Percentiles rank a stretch among this genome's conserved stretches.
Evolutionary conservation across 2,329 filamentous ascomycete genomes (phyloP).

Genomic region (Pestalotiopsis sp.): DNA sequence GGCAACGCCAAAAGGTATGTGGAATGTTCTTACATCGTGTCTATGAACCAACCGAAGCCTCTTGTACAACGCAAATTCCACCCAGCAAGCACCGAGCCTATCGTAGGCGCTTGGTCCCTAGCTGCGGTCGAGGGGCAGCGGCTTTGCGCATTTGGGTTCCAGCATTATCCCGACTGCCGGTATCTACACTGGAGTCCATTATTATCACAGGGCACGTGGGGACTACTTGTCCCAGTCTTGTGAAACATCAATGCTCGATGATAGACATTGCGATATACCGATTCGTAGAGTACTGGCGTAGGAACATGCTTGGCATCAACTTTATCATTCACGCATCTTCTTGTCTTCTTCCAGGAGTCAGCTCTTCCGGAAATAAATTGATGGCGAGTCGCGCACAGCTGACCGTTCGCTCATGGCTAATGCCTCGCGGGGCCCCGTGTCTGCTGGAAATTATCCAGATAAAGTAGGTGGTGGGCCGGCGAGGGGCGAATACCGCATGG

Average conservation of each 20-base stretch:
- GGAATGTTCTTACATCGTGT: not conserved
- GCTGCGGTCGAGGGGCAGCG: not conserved
- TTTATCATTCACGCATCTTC: no score
- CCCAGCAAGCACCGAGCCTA: not conserved
- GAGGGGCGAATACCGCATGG: no score
- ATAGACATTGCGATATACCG: no score
- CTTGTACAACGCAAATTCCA: not conserved
- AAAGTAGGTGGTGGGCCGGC: no score
- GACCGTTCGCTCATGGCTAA: not conserved
- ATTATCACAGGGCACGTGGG: no score
- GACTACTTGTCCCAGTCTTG: no score
- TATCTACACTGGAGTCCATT: no score
- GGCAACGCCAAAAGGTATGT: not conserved
- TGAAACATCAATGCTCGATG: no score
- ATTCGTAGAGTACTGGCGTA: no score
- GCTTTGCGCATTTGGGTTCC: not conserved
- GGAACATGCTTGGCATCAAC: no score
- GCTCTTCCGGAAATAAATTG: not conserved
- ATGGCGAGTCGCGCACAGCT: not conserved
- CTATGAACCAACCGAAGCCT: not conserved
- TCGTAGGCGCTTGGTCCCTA: not conserved
- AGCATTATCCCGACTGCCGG: not conserved
- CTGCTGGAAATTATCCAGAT: no score
- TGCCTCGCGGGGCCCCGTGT: no score
- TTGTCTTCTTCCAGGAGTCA: not conserved